Conservation (phyloP, 2,329 filamentous ascomycete genomes). For the Passalora sequoiae region DNA sequence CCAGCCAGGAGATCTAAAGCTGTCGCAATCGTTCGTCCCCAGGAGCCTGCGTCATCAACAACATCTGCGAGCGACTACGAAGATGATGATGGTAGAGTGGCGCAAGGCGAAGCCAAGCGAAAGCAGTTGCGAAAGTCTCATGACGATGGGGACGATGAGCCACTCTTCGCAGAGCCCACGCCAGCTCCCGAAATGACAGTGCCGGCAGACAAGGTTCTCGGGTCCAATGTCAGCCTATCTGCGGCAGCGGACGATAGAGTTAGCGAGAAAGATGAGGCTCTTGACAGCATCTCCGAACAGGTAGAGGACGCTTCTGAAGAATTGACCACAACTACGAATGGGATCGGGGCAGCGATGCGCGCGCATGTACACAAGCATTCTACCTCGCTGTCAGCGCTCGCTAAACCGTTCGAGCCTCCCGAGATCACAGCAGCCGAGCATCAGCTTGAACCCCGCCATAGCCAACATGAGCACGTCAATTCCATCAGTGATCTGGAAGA, state of each 20-base stretch:
- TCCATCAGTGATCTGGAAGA: conserved; percentile 33
- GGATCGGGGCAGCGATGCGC: conserved; percentile 2
- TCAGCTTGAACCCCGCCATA: conserved; percentile 1
- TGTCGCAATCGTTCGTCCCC: conserved; percentile 64
- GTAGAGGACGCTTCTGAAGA: conserved; percentile 11
- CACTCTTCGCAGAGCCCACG: conserved; percentile 60
- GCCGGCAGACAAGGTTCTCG: conserved; percentile 21
- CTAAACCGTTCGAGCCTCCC: conserved; percentile 59
- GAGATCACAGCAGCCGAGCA: background rate
- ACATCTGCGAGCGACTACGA: conserved; percentile 42
- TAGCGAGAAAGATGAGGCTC: conserved; percentile 12
- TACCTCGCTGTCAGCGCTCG: conserved; percentile 63
- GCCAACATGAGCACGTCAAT: conserved; percentile 16
- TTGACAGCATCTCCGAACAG: conserved; percentile 16
- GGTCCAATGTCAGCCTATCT: conserved; percentile 19
- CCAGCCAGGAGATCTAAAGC: conserved; percentile 72
- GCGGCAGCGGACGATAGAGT: conserved; percentile 16
- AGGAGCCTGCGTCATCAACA: conserved; percentile 23
- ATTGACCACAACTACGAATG: conserved; percentile 4
- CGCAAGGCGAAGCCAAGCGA: conserved; percentile 61
- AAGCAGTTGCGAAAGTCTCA: conserved; percentile 69
- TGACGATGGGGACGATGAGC: conserved; percentile 66
- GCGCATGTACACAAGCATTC: conserved; percentile 20
- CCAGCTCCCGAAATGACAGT: conserved; percentile 27
- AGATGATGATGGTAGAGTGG: conserved; percentile 57